These are phyloP conservation scores for Ophiorrhiza pumila DNA, from an alignment of 257 asterid species.

Conservation along the genomic window DNA sequence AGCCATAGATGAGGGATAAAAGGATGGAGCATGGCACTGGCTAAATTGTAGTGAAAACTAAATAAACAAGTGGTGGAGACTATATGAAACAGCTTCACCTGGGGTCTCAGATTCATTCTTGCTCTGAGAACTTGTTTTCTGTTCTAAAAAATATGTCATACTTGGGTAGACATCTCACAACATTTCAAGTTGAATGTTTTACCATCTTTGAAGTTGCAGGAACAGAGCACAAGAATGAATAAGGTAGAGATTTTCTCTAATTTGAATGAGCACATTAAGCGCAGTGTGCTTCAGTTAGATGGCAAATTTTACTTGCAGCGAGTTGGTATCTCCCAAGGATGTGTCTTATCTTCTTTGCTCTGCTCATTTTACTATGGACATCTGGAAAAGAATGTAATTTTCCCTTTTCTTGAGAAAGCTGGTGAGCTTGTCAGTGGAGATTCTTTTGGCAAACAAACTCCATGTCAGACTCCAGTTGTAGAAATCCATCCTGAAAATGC, in stretches of 20 bases:
- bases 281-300: constrained; percentile 55
- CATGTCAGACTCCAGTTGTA: constrained; percentile 28
- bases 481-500: constrained; percentile 15
- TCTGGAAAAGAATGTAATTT: constrained; percentile 63
- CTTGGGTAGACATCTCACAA: background rate
- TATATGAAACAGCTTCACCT: background rate
- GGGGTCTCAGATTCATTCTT: background rate
- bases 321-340: constrained; percentile 92
- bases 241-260: constrained; percentile 40
- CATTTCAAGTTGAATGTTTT: constrained; percentile 2
- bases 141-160: background rate
- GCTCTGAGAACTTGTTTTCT: background rate
- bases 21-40: background rate
- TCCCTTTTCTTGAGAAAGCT: constrained; percentile 64
- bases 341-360: constrained; percentile 73
- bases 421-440: constrained; percentile 16
- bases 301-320: constrained; percentile 58
- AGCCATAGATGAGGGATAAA: background rate
- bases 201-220: constrained; percentile 39
- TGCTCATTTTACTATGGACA: constrained; percentile 85
- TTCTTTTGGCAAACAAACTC: constrained; percentile 20
- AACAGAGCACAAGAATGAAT: constrained; percentile 36
- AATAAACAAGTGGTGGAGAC: background rate
- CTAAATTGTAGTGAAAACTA: background rate
- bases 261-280: constrained; percentile 63